phyloP scores from a whole-genome alignment of 768 basidiomycete genomes.

The Rhizopogon rudus region DNA sequence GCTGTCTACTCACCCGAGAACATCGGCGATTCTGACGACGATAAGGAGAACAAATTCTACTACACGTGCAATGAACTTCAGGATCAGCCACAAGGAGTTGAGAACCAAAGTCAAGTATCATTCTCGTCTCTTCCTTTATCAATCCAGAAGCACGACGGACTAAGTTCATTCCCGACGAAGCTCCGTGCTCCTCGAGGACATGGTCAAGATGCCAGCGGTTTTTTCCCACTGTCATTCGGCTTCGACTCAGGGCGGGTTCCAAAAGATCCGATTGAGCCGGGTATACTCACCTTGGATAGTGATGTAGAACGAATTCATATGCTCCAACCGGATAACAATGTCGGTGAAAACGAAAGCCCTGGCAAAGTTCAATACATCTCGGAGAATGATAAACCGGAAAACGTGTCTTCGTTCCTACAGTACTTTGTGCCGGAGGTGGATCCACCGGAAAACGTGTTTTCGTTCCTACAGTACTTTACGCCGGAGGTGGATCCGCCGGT shows the following conservation, averaged over 20 bases:
- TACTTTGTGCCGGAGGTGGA: not conserved
- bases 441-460: not conserved
- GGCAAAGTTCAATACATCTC: not conserved
- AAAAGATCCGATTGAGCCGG: not conserved
- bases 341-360: not conserved
- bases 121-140: too few relatives aligned
- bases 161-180: not conserved
- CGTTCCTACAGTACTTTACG: not conserved
- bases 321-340: not conserved
- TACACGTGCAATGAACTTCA: not conserved
- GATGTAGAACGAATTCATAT: not conserved
- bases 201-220: not conserved
- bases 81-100: not conserved
- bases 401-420: not conserved
- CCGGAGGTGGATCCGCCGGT: not conserved
- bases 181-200: not conserved
- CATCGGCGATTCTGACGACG: slow-evolving; percentile 1
- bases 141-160: not conserved
- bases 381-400: not conserved
- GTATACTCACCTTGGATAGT: not conserved
- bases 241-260: not conserved
- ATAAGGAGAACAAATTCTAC: slow-evolving; percentile 10
- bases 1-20: not conserved
- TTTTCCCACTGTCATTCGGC: not conserved
- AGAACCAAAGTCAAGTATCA: too few relatives aligned